These are phyloP conservation scores for Ploettnerulaceae sp. DNA, from an alignment of 2,329 filamentous ascomycete species.

Conservation along the genomic window DNA sequence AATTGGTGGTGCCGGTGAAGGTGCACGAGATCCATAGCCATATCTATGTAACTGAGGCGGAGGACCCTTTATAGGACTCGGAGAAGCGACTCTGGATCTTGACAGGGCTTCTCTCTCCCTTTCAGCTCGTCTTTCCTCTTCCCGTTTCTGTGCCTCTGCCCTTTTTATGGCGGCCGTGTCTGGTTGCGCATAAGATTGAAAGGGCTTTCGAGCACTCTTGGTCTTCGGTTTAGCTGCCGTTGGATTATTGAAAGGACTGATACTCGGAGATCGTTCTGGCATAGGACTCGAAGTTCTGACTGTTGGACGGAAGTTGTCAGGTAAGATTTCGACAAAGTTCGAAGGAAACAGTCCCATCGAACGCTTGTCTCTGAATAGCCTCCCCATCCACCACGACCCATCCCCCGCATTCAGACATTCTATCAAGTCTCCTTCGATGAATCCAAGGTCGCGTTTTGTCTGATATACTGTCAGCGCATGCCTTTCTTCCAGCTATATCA, in stretches of 20 bases:
- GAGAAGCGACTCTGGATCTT: constrained; percentile 26
- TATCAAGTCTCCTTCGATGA: constrained; percentile 95
- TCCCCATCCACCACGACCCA: constrained; percentile 97
- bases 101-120: constrained; percentile 29
- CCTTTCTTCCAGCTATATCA: background rate
- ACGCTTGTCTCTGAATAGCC: constrained; percentile 81
- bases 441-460: constrained; percentile 91
- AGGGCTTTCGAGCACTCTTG: constrained; percentile 61
- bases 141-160: constrained; percentile 30
- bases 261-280: constrained; percentile 31
- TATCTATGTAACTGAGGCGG: constrained; percentile 33
- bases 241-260: constrained; percentile 31
- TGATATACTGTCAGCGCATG: constrained; percentile 34
- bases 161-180: constrained; percentile 58
- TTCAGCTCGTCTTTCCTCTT: constrained; percentile 38
- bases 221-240: constrained; percentile 39
- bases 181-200: constrained; percentile 61
- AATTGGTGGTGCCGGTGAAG: constrained; percentile 36
- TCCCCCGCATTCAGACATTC: constrained; percentile 97
- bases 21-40: constrained; percentile 34
- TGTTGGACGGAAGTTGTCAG: constrained; percentile 77
- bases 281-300: constrained; percentile 53
- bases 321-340: constrained; percentile 91
- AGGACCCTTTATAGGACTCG: constrained; percentile 30
- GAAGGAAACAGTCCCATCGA: constrained; percentile 92